Evolutionary conservation across 257 asterid genomes (phyloP), one percentile per base, ranked within the genome.

Genomic region (Forsythia suspensa): DNA sequence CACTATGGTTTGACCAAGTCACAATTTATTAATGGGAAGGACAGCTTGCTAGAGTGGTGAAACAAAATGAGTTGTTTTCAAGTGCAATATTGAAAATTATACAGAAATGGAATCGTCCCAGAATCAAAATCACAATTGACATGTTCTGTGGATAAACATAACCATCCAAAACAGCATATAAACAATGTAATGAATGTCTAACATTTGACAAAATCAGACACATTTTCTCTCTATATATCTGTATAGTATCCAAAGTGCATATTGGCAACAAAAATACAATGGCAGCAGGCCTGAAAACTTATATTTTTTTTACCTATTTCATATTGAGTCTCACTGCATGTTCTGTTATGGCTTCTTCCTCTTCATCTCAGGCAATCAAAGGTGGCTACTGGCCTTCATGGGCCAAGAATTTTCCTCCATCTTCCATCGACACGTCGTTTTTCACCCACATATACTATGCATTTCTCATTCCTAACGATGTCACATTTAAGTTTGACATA

Each of bases 361-460:
- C 87, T 61, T 10, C 82, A 3, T 18, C 71, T 65, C 29, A 20
- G 37, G 70, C 82, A 6, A 72, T 94, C 80, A 94, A 88, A 78
- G 97, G 97, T 13, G 94, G 78, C 8, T 92, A 92, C 69, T 92
- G 82, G 57, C 92, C 97, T 36, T 86, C 96, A 3, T 88, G 93
- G 96, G 76, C 80, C 11, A 83, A 84, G 15, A 15, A 38, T 21
- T 73, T 86, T 5, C 74, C 83, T 38, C 90, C 91, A 16, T 89
- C 95, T 11, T 75, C 94, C 68, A 90, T 92, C 51, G 84, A 89
- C 72, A 83, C 97, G 0, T 70, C 83, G 20, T 79, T 81, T 6
- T 92, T 79, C 86, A 88, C 95, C 13, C 97, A 92, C 81, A 48
- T 91, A 29, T 92, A 87, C 86, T 93, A 90, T 37, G 93, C 97